phyloP scores from a whole-genome alignment of 306 rosid species.

The Sphenostylis stenocarpa region DNA sequence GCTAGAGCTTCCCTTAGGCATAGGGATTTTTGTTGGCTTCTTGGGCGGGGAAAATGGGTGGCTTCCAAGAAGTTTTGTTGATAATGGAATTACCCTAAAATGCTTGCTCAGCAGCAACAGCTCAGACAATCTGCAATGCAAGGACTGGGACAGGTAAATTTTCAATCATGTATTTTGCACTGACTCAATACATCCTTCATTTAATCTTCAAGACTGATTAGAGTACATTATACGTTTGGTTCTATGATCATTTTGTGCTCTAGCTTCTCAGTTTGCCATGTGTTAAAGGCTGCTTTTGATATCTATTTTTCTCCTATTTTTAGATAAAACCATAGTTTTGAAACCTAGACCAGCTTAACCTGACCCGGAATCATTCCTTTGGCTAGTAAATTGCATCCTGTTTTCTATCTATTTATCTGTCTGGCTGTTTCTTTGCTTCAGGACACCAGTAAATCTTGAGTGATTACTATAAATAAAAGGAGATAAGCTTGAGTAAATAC shows the following conservation, averaged over 20 bases:
- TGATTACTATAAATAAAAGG: background rate
- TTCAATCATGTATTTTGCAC: slow-evolving; percentile 20
- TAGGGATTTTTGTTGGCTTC: background rate
- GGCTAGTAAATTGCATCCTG: background rate
- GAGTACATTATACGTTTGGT: slow-evolving; percentile 4
- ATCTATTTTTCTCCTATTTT: background rate
- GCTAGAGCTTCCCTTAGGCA: background rate
- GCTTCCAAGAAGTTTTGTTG: background rate
- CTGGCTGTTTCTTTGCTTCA: background rate
- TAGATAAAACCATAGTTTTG: background rate
- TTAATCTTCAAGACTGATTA: slow-evolving; percentile 15
- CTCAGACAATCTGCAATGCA: slow-evolving; percentile 78
- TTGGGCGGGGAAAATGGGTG: background rate
- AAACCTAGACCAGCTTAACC: background rate
- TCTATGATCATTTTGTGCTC: slow-evolving; percentile 7
- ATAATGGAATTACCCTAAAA: slow-evolving; percentile 27
- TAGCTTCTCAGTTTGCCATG: background rate
- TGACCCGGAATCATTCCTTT: background rate
- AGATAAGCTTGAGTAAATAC: background rate
- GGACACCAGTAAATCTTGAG: slow-evolving; percentile 16
- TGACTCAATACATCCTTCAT: background rate
- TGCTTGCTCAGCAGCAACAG: slow-evolving; percentile 89
- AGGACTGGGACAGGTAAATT: slow-evolving; percentile 81
- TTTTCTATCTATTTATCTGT: background rate
- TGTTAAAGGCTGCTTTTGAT: background rate